Base-by-base conservation (phyloP, 1,139 yeast genomes). In the Meyerozyma carpophila region DNA sequence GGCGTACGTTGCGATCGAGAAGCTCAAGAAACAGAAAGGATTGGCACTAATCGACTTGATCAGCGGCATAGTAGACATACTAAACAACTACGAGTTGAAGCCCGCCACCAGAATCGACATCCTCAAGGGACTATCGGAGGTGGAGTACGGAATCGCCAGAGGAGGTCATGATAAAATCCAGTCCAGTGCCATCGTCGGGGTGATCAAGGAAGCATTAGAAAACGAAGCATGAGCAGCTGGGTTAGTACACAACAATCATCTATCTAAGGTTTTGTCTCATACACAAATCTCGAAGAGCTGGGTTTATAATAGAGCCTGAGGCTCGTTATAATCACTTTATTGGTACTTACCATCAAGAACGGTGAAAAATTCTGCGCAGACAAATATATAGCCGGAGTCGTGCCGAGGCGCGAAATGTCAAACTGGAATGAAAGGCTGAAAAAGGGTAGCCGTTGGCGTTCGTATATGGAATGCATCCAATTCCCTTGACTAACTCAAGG, bases 121-220 rank as follows among this genome's bases (percentile, higher is more conserved):
- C 11, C 68, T 88, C 43, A 74, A 77, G 50, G 90, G 90, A 2
- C 68, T 93, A 43, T 79, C 91, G 28, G 97, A 93, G 49, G 78
- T 93, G 21, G 98, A 93, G 64, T 91, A 90, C 62, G 84, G 96
- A 1, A 82, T 94, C 34, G 82, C 95, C 28, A 82, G 79, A 58
- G 99, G 98, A 9, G 98, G 98, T 1, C 87, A 82, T 57, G 97
- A 91, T 50, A 84, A 82, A 61, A 79, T 94, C 36, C 98, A 93
- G 58, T 78, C 90, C 40, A 85, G 94, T 57, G 98, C 97, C 2
- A 81, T 88, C 44, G 85, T 94, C 47, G 97, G 96, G 0, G 89
- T 84, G 9, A 81, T 93, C 37, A 91, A 91, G 61, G 70, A 68
- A 25, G 82, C 86, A 1, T 61, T 77, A 61, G 72, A 69, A 47